These are phyloP conservation scores for Aspergillus carlsbadensis DNA, from an alignment of 495 filamentous ascomycete genomes.

Conservation along the genomic window DNA sequence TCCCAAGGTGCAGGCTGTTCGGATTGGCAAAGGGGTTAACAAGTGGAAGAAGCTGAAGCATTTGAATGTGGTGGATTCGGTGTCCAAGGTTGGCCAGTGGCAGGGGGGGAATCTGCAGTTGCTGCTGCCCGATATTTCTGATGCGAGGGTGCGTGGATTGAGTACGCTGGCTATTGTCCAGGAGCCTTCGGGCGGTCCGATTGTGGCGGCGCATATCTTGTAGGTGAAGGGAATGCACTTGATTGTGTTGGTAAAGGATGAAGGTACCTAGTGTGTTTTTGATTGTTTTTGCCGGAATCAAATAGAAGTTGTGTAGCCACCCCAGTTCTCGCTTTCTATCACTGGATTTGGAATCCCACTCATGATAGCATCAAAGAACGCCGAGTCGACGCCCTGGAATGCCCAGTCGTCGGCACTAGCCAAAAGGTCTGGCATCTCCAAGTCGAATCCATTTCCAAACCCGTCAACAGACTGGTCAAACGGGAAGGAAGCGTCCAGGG, in stretches of 20 bases:
- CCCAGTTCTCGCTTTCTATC: not conserved
- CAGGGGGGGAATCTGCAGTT: not conserved
- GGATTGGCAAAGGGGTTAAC: conserved; percentile 9
- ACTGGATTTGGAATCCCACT: not conserved
- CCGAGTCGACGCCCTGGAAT: conserved; percentile 29
- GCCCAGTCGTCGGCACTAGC: conserved; percentile 23
- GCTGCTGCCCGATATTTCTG: not conserved
- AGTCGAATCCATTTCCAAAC: not conserved
- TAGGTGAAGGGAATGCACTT: no score
- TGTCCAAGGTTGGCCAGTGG: conserved; percentile 3
- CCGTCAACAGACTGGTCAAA: no score
- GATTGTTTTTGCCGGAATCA: not conserved
- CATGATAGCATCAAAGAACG: conserved; percentile 23
- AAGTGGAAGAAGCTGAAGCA: conserved; percentile 12
- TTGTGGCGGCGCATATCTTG: conserved; percentile 4
- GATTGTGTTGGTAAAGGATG: no score
- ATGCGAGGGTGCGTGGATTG: not conserved
- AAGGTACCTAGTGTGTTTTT: no score
- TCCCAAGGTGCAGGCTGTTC: not conserved
- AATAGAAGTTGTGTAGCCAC: not conserved
- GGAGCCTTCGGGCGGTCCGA: conserved; percentile 5
- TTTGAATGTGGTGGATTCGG: not conserved
- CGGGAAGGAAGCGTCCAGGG: not conserved
- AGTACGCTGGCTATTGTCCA: conserved; percentile 6
- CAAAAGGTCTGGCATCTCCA: conserved; percentile 14